Evolutionary conservation across 2,329 filamentous ascomycete species (phyloP).

Genomic region (Stenocarpella maydis): DNA sequence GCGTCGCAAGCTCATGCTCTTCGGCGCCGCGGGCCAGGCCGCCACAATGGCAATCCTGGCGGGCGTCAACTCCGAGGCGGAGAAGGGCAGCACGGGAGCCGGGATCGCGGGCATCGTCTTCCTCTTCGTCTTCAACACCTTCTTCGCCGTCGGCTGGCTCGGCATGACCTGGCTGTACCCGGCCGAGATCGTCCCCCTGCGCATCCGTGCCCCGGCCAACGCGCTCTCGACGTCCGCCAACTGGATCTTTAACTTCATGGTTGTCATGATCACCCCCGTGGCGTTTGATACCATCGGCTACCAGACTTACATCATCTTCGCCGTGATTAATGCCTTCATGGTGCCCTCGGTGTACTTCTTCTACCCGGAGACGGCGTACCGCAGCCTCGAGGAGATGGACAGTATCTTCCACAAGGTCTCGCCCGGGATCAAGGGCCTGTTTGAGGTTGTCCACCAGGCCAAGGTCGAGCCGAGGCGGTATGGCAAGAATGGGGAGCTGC

Average conservation of each 20-base stretch:
- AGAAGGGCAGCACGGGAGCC: constrained; percentile 37
- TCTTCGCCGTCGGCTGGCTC: constrained; percentile 61
- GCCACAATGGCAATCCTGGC: constrained; percentile 71
- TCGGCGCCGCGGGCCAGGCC: constrained; percentile 71
- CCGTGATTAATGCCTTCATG: constrained; percentile 69
- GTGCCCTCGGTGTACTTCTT: constrained; percentile 67
- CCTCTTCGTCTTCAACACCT: constrained; percentile 61
- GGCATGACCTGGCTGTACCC: constrained; percentile 67
- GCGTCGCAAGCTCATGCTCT: constrained; percentile 75
- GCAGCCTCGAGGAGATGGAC: constrained; percentile 73
- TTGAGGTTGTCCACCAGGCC: constrained; percentile 53
- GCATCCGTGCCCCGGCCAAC: constrained; percentile 64
- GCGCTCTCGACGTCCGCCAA: constrained; percentile 63
- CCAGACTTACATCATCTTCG: constrained; percentile 72
- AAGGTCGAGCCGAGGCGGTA: constrained; percentile 62
- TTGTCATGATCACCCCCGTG: constrained; percentile 70
- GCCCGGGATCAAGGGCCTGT: constrained; percentile 50
- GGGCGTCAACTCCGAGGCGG: constrained; percentile 46
- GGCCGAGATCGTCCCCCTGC: constrained; percentile 62
- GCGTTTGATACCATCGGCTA: constrained; percentile 65
- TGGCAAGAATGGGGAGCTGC: constrained; percentile 65
- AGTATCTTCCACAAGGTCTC: constrained; percentile 65
- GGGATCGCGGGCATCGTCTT: constrained; percentile 48
- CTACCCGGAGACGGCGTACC: constrained; percentile 71
- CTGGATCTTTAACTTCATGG: constrained; percentile 71